These are phyloP conservation scores for Colletotrichum tabaci DNA, from an alignment of 2,329 filamentous ascomycete genomes.

Conservation along the genomic window DNA sequence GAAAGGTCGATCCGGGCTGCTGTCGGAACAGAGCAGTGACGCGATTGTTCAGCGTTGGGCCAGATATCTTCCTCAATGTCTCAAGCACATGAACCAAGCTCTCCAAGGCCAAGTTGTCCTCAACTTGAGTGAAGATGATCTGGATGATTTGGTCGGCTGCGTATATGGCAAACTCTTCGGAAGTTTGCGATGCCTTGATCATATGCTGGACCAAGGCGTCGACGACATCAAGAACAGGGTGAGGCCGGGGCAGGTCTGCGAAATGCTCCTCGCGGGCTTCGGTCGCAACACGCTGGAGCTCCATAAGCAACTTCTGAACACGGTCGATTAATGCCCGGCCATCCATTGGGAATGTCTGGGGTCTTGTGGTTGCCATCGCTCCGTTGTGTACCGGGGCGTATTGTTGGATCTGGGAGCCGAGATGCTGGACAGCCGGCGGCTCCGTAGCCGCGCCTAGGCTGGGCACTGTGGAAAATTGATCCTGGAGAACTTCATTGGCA, in stretches of 20 bases:
- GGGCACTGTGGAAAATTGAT: constrained; percentile 71
- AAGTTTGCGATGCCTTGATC: constrained; percentile 74
- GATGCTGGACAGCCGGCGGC: constrained; percentile 66
- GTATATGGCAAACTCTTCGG: constrained; percentile 72
- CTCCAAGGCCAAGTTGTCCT: constrained; percentile 71
- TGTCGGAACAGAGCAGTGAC: constrained; percentile 71
- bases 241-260: constrained; percentile 69
- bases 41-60: constrained; percentile 67
- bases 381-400: constrained; percentile 69
- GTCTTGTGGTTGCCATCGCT: constrained; percentile 65
- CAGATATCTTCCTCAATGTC: constrained; percentile 72
- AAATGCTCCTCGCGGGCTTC: constrained; percentile 73
- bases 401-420: constrained; percentile 67
- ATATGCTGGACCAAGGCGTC: constrained; percentile 74
- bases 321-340: constrained; percentile 67
- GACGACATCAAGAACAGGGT: constrained; percentile 73
- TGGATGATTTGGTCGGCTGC: constrained; percentile 73
- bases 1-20: constrained; percentile 68
- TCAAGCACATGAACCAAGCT: constrained; percentile 75
- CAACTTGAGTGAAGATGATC: constrained; percentile 69
- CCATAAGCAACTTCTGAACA: constrained; percentile 70
- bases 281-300: constrained; percentile 69
- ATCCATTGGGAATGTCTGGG: constrained; percentile 64
- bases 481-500: constrained; percentile 75
- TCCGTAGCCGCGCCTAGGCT: constrained; percentile 73